Percentiles rank a stretch among this genome's conserved stretches.
These are phyloP conservation scores for Podila minutissima DNA, from an alignment of 192 early-diverging fungal genomes.

Conservation along the genomic window DNA sequence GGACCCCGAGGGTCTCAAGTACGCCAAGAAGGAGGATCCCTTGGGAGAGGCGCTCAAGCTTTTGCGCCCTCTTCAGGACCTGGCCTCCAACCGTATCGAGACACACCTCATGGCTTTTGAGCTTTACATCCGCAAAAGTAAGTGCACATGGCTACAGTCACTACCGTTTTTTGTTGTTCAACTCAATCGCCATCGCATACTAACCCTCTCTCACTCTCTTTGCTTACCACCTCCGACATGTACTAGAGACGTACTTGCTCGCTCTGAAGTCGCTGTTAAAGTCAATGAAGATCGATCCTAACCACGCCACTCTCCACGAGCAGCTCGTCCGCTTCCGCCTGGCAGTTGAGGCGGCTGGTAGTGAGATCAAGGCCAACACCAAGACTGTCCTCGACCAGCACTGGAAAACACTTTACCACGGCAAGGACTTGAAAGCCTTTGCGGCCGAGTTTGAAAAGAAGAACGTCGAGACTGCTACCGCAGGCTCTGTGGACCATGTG, in stretches of 20 bases:
- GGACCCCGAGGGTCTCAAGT: constrained; percentile 80
- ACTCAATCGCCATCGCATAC: constrained; percentile 3
- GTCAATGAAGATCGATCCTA: constrained; percentile 54
- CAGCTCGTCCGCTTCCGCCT: constrained; percentile 59
- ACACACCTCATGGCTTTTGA: constrained; percentile 70
- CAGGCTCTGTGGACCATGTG: constrained; percentile 25
- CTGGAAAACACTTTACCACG: constrained; percentile 25
- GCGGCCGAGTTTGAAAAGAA: constrained; percentile 14
- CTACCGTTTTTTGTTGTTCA: background rate
- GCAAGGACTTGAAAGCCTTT: constrained; percentile 18
- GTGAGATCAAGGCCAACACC: constrained; percentile 22
- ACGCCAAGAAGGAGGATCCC: constrained; percentile 69
- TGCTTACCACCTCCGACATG: background rate
- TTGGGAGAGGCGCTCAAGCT: constrained; percentile 83
- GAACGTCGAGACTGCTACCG: background rate
- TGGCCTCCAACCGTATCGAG: constrained; percentile 65
- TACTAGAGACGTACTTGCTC: constrained; percentile 70
- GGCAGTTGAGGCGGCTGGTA: constrained; percentile 45
- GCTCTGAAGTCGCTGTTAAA: constrained; percentile 70
- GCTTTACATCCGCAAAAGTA: constrained; percentile 75
- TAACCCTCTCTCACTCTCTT: background rate
- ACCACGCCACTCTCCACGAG: constrained; percentile 52
- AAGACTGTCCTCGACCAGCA: constrained; percentile 45
- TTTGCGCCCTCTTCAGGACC: constrained; percentile 72
- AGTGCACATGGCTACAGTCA: background rate